Base-by-base conservation (phyloP, 1,139 yeast species). In the Petasospora rhodanensis region DNA sequence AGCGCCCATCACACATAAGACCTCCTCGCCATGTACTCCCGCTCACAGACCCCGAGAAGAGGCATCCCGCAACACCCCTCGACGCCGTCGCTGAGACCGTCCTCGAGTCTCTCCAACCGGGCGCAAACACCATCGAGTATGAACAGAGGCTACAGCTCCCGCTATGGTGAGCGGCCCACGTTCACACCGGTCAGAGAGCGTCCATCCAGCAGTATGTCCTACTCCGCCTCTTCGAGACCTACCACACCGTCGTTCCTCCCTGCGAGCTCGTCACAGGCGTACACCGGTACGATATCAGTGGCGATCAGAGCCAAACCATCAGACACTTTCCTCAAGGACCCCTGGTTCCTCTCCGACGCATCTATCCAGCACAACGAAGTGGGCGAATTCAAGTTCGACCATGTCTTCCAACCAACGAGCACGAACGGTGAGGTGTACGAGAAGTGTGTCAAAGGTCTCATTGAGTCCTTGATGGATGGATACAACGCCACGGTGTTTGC, bases 401-500 rank as follows among this genome's bases (percentile, higher is more conserved):
- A 81, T 49, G 94, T 89, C 2, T 87, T 81, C 56, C 64, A 68
- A 4, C 69, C 78, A 0, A 64, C 64, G 18, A 53, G 62, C 11
- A 47, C 71, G 13, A 87, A 87, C 53, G 47, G 56, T 6, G 70
- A 71, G 18, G 84, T 89, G 2, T 89, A 83, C 54, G 62, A 64
- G 19, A 59, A 60, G 14, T 65, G 81, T 2, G 89, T 87, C 26
- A 62, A 70, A 19, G 76, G 74, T 2, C 64, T 86, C 26, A 78
- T 89, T 2, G 61, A 68, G 17, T 74, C 79, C 41, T 79, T 85
- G 37, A 63, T 86, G 44, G 79, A 79, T 22, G 96, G 96, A 0
- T 87, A 65, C 55, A 86, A 87, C 52, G 94, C 91, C 8, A 89
- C 96, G 0, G 79, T 89, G 1, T 86, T 89, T 58, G 95, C 96